Evolutionary conservation across 371 early-diverging fungal genomes (phyloP).

Genomic region (Saksenaea oblongispora): DNA sequence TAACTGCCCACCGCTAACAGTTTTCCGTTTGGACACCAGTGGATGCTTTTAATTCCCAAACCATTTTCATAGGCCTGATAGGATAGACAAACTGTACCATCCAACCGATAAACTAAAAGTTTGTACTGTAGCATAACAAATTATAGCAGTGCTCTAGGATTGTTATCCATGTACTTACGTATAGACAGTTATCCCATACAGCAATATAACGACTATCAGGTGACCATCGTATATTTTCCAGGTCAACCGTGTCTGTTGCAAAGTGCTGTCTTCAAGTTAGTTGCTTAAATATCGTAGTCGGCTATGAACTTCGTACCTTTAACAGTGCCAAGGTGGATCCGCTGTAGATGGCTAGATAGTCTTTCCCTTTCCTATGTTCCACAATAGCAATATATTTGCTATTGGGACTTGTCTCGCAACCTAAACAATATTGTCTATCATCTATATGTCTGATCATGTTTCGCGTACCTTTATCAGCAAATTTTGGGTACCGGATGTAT

Average conservation of each 20-base stretch:
- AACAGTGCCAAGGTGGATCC: slow-evolving; percentile 60
- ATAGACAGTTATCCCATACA: slow-evolving; percentile 67
- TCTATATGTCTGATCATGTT: background rate
- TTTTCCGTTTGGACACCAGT: slow-evolving; percentile 78
- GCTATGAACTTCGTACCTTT: slow-evolving; percentile 36
- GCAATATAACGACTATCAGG: slow-evolving; percentile 79
- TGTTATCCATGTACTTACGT: slow-evolving; percentile 30
- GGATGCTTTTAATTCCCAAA: slow-evolving; percentile 69
- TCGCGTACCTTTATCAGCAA: slow-evolving; percentile 47
- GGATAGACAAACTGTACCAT: slow-evolving; percentile 57
- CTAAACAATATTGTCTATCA: slow-evolving; percentile 13
- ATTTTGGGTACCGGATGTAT: slow-evolving; percentile 69
- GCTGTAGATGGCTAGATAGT: slow-evolving; percentile 71
- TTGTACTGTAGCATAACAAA: slow-evolving; percentile 52
- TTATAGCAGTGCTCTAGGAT: background rate
- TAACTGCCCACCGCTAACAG: slow-evolving; percentile 79
- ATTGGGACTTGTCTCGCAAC: slow-evolving; percentile 66
- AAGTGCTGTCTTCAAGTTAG: slow-evolving; percentile 49
- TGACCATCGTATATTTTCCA: slow-evolving; percentile 77
- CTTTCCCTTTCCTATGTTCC: slow-evolving; percentile 64
- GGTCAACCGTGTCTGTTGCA: slow-evolving; percentile 67
- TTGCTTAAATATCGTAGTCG: background rate
- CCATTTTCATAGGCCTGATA: slow-evolving; percentile 63
- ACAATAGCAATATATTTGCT: slow-evolving; percentile 68
- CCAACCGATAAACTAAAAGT: slow-evolving; percentile 65